A percentile compares a stretch with the other conserved stretches of the same genome.
These are phyloP conservation scores for Curvularia sp. DNA, from an alignment of 2,329 filamentous ascomycete genomes.

Conservation along the genomic window DNA sequence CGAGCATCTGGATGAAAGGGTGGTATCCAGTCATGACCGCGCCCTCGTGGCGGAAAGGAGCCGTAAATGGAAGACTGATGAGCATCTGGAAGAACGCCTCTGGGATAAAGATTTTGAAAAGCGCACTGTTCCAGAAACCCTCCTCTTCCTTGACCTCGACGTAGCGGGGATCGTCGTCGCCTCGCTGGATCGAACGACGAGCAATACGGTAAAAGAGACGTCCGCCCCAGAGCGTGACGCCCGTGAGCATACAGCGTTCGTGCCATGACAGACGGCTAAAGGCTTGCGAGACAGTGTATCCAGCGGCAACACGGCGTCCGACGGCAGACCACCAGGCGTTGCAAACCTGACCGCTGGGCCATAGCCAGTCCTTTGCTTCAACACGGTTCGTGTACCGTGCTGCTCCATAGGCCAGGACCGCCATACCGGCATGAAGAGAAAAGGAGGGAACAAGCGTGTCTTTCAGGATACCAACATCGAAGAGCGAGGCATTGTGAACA, in stretches of 20 bases:
- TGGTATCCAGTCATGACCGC: constrained; percentile 49
- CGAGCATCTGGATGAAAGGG: constrained; percentile 47
- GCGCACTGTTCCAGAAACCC: constrained; percentile 64
- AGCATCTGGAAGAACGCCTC: constrained; percentile 65
- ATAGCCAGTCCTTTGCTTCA: constrained; percentile 67
- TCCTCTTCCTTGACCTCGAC: constrained; percentile 58
- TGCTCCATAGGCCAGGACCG: constrained; percentile 60
- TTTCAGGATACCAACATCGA: constrained; percentile 60
- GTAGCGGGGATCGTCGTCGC: constrained; percentile 65
- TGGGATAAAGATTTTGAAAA: constrained; percentile 63
- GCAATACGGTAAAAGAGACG: constrained; percentile 64
- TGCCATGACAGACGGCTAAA: constrained; percentile 59
- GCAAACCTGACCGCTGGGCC: constrained; percentile 61
- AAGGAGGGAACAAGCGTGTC: constrained; percentile 63
- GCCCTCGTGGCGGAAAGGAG: constrained; percentile 60
- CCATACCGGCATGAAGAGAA: constrained; percentile 60
- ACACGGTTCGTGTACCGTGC: constrained; percentile 62
- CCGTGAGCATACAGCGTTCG: constrained; percentile 63
- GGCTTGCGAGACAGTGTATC: constrained; percentile 56
- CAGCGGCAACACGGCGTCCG: constrained; percentile 58
- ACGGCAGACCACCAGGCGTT: constrained; percentile 69
- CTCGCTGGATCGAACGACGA: constrained; percentile 57
- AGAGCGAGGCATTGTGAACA: constrained; percentile 40
- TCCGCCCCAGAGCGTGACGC: constrained; percentile 65
- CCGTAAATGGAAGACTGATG: constrained; percentile 64